Evolutionary conservation across 805 yeast genomes (phyloP), one percentile per base, ranked within the genome.

Genomic region (Ascoidea rubescens): DNA sequence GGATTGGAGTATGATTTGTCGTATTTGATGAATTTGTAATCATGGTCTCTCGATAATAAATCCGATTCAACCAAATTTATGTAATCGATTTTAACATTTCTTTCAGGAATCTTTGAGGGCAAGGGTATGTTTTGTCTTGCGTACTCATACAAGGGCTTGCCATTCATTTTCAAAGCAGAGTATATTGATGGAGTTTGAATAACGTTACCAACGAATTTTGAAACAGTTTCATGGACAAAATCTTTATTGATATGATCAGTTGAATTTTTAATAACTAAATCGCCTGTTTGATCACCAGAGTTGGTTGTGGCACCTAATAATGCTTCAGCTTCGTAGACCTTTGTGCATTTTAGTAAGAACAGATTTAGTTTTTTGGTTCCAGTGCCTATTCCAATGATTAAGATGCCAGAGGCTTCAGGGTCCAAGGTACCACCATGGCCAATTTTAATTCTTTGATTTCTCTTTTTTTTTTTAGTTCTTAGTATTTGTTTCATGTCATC

Each of bases 381-480:
- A 1, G 72, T 56, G 5, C 96, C 96, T n/a, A 93, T 78, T 5
- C 99, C 99, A 52, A 93, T 73, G 1, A 95, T 91, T 46, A 87
- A 66, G 0, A 91, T 90, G 8, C 99, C 99, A n/a, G 89, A 81
- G 0, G 99, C 99, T 47, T 87, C 67, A 0, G 98, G 97, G 62
- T 93, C 99, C 45, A 93, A 71, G 0, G 99, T 93, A 7, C 99
- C 99, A 17, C 99, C 99, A 65, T 93, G 99, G 1, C 99, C 99
- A 72, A 91, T 84, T 62, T 93, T 93, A 42, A 90, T 80, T 59
- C 81, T 82, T 5, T 68, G 58, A 4, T 77, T 69, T 37, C 72
- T 71, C 44, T 79, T 72, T 52, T 69, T 71, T 51, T 50, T 62
- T 55, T 77, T 72, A 30, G 69, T 72, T 12, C 73, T 71, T 55